A percentile compares a stretch with the other conserved stretches of the same genome.
Conservation (phyloP, 306 rosid genomes). For the Corylus heterophylla region DNA sequence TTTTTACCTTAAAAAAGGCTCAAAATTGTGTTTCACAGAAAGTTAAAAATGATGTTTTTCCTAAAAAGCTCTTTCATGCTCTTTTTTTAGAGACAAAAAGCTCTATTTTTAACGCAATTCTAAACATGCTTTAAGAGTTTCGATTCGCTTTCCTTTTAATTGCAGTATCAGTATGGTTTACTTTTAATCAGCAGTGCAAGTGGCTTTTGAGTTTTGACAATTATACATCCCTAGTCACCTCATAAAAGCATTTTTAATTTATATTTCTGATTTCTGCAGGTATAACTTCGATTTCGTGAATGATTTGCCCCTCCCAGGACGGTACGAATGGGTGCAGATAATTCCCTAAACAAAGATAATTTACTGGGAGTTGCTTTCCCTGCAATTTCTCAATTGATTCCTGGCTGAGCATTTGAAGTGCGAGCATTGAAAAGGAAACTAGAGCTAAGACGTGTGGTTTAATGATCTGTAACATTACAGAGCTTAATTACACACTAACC, state of each 20-base stretch:
- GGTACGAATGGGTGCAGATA: slow-evolving; percentile 84
- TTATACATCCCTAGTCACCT: neutral
- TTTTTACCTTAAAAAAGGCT: too few species aligned
- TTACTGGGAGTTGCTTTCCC: slow-evolving; percentile 8
- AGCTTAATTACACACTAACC: slow-evolving; percentile 24
- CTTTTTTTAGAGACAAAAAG: too few species aligned
- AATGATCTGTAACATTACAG: slow-evolving; percentile 32
- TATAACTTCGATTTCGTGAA: slow-evolving; percentile 77
- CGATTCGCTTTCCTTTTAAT: too few species aligned
- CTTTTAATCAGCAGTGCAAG: neutral
- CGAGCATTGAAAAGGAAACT: slow-evolving; percentile 8
- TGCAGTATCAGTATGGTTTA: neutral
- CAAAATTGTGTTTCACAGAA: too few species aligned
- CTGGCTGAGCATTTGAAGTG: slow-evolving; percentile 25
- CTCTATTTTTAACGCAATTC: too few species aligned
- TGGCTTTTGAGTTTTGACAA: neutral
- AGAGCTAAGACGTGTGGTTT: slow-evolving; percentile 30
- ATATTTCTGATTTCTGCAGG: slow-evolving; percentile 47
- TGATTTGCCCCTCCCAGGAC: slow-evolving; percentile 76
- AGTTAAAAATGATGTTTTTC: too few species aligned
- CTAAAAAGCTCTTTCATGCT: too few species aligned
- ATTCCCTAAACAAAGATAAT: slow-evolving; percentile 38
- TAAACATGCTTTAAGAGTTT: too few species aligned
- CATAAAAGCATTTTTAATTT: neutral
- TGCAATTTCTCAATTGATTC: slow-evolving; percentile 23